These are phyloP conservation scores for Jatropha multifida DNA, from an alignment of 441 rosid genomes.

Conservation along the genomic window DNA sequence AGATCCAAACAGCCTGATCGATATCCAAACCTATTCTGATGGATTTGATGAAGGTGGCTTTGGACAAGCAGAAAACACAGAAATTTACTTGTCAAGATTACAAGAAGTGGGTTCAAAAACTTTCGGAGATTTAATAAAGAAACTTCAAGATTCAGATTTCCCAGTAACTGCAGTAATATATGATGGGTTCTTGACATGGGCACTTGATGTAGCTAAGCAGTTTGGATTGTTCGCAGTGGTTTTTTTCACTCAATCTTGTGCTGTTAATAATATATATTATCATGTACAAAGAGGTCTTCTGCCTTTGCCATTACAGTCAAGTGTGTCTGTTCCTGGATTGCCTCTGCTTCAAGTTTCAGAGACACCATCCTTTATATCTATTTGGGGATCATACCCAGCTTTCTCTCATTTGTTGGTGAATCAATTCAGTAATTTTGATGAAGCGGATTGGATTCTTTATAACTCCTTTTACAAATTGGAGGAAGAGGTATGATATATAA, in stretches of 20 bases:
- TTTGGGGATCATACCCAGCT: conserved; percentile 39
- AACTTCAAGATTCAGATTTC: not conserved
- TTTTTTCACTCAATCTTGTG: conserved; percentile 41
- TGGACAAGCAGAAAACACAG: conserved; percentile 8
- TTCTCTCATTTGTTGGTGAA: conserved; percentile 28
- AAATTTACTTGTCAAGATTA: conserved; percentile 12
- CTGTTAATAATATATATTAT: conserved; percentile 32
- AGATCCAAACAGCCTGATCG: not conserved
- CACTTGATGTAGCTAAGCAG: conserved; percentile 35
- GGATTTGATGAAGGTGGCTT: conserved; percentile 23
- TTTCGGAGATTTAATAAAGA: conserved; percentile 19
- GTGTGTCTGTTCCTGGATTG: conserved; percentile 43
- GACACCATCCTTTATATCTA: conserved; percentile 35
- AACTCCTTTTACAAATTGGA: conserved; percentile 38
- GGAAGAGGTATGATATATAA: conserved; percentile 29
- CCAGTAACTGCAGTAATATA: conserved; percentile 18
- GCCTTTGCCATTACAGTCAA: conserved; percentile 23
- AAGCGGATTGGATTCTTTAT: conserved; percentile 46
- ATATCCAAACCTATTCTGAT: conserved; percentile 18
- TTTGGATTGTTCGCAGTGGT: conserved; percentile 24
- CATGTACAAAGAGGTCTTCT: conserved; percentile 29
- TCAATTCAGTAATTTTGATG: conserved; percentile 51
- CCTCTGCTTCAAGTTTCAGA: conserved; percentile 36
- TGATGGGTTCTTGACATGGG: conserved; percentile 34
- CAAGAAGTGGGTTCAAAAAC: conserved; percentile 15